Evolutionary conservation across 1,284 basidiomycete genomes (phyloP), one percentile per base, ranked within the genome.

Genomic region (Fomitiporia mediterranea): DNA sequence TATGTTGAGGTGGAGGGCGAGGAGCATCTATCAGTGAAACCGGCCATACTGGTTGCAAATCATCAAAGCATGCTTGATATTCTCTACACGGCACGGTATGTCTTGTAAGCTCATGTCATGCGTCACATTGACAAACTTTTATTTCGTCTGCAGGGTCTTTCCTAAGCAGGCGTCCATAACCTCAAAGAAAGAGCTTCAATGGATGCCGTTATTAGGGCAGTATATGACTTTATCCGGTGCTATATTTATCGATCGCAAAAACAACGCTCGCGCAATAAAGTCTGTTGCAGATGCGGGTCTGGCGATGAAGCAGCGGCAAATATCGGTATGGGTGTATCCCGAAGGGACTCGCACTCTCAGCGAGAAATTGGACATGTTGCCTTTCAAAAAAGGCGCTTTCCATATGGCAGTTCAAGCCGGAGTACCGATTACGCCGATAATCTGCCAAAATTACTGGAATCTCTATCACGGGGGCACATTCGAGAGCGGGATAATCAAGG

Each of bases 331-430:
- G 87, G 83, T 97, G 67, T 97, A 92, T 72, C 91, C 94, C 1
- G 94, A 97, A 72, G 94, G 94, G 34, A 98, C 94, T 2, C 83
- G 97, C 23, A 84, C 89, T 23, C 79, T 80, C 56, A 77, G 79
- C n/a, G 75, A 84, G 61, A 74, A 78, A 43, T 79, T 86, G 6
- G 77, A 80, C 32, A 71, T 98, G 66, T 77, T 94, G 2, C 89
- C 93, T 0, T 90, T 99, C 76, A 99, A 99, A 76, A 99, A 98
- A 73, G 97, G 97, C 38, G 95, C 94, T 0, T 99, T 99, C 79
- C 94, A 99, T 68, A 80, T 98, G 35, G 96, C 97, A 11, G 79
- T 98, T 13, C 88, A 97, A 71, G 86, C 88, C 5, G 86, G 86
- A 21, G 79, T 96, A 43, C 94, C 94, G 4, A 86, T 99, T 63